phyloP scores from a whole-genome alignment of 2,329 filamentous ascomycete genomes.

The Magnaporthales sp. region DNA sequence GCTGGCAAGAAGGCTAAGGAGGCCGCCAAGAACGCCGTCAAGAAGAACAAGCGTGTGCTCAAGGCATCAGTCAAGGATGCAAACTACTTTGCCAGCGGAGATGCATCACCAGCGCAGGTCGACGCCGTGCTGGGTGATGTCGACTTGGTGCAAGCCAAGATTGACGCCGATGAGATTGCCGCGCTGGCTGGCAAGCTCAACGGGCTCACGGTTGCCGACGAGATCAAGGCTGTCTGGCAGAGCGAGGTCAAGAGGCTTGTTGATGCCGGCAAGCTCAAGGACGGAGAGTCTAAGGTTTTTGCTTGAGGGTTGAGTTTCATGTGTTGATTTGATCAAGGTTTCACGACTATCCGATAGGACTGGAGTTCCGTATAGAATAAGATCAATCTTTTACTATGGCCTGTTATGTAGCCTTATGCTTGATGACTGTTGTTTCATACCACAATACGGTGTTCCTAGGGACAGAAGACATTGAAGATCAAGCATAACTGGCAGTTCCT shows the following conservation, averaged over 20 bases:
- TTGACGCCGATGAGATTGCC: conserved; percentile 86
- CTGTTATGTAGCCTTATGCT: not conserved
- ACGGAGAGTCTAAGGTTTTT: conserved; percentile 66
- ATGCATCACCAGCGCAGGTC: conserved; percentile 66
- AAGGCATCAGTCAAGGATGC: conserved; percentile 92
- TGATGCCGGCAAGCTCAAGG: conserved; percentile 76
- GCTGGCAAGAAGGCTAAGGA: conserved; percentile 94
- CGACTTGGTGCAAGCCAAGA: conserved; percentile 77
- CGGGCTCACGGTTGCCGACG: conserved; percentile 66
- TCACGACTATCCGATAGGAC: not conserved
- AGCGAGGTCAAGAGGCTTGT: conserved; percentile 72
- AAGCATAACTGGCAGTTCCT: not conserved
- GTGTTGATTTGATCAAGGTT: not conserved
- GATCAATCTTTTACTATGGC: not conserved
- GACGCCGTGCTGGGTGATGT: conserved; percentile 78
- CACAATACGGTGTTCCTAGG: no score
- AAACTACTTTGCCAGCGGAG: conserved; percentile 87
- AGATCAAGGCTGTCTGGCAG: conserved; percentile 78
- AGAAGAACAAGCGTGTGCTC: conserved; percentile 99
- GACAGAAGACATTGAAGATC: no score
- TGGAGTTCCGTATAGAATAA: not conserved
- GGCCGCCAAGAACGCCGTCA: conserved; percentile 94
- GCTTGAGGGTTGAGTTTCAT: conserved; percentile 17
- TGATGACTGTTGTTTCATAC: not conserved
- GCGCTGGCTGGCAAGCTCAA: conserved; percentile 72